These are phyloP conservation scores for Ettlia oleoabundans DNA, from an alignment of 139 green algal genomes.

Conservation along the genomic window DNA sequence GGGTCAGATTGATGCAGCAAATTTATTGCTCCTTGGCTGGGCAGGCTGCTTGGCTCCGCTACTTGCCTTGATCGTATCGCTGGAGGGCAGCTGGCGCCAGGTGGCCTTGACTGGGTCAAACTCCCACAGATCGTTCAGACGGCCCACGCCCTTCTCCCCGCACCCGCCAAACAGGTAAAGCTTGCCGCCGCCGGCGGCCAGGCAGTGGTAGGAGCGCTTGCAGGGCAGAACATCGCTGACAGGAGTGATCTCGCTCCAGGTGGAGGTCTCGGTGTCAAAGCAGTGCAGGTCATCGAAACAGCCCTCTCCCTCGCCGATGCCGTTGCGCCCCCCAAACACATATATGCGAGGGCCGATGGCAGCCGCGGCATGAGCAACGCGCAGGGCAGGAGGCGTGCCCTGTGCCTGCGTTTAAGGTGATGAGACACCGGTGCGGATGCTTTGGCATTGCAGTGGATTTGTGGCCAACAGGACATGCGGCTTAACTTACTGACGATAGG, in stretches of 20 bases:
- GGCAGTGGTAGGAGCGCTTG: not conserved
- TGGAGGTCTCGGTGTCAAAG: slow-evolving; percentile 5
- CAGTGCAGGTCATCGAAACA: slow-evolving; percentile 13
- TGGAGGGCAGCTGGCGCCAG: slow-evolving; percentile 55
- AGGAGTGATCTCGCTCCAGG: not conserved
- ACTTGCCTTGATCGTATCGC: slow-evolving; percentile 12
- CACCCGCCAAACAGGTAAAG: slow-evolving; percentile 72
- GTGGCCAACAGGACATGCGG: too few relatives aligned
- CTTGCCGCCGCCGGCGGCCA: slow-evolving; percentile 19
- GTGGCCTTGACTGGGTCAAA: slow-evolving; percentile 42
- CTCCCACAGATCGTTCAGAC: slow-evolving; percentile 58
- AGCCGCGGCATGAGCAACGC: slow-evolving; percentile 46
- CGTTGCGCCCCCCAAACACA: slow-evolving; percentile 56
- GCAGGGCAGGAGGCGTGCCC: slow-evolving; percentile 14
- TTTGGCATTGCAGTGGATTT: too few relatives aligned
- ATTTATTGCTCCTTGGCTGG: not conserved
- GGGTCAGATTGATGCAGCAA: too few relatives aligned
- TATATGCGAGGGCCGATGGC: slow-evolving; percentile 47
- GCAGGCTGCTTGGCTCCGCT: not conserved
- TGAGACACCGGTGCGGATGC: too few relatives aligned
- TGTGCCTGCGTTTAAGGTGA: too few relatives aligned
- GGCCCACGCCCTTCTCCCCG: slow-evolving; percentile 35
- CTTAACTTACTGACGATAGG: too few relatives aligned
- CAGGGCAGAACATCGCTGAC: not conserved
- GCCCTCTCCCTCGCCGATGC: slow-evolving; percentile 44